Base-by-base conservation (phyloP, 352 stramenopile species). In the Globisporangium parvum region DNA sequence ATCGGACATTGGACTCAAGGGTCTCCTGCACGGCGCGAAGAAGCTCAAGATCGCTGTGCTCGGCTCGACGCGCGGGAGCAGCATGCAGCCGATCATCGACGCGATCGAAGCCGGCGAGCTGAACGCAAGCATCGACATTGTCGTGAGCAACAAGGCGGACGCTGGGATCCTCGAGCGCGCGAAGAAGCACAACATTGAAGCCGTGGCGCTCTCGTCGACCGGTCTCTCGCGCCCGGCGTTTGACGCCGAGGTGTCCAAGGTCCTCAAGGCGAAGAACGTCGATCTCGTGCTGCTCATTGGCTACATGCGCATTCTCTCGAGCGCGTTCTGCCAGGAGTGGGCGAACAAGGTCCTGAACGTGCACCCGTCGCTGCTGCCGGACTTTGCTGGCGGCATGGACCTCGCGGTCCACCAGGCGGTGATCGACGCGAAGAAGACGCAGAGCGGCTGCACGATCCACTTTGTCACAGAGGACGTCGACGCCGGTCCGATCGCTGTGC, bases 321-420 rank as follows among this genome's bases (percentile, higher is more conserved):
- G 69, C 47, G 73, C 88, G 40, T 99, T 99, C 68, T 97, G 88
- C 70, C 80, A 96, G 59, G 85, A 93, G 60, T 99, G 96, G 96
- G 68, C 85, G 57, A 85, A 92, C 67, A 89, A 96, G 59, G 98
- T 98, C 65, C 85, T 99, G 17, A 99, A 99, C 75, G 97, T 99
- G 46, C 97, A 99, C 75, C 97, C 97, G 47, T 99, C 95, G 42
- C 84, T 99, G 35, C 81, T 99, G 21, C 97, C 97, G 15, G 97
- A 98, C 55, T 98, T 99, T 73, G 96, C 95, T 59, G 97, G 97
- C n/a, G 96, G 96, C 49, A 99, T 99, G 97, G 97, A 99, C 74
- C 72, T 98, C 48, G 91, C 89, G n/a, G 97, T 99, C 28, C 97
- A 99, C 77, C 87, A 98, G 71, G 96, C 94, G 40, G 97, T 99